Base-by-base conservation (phyloP, 768 basidiomycete species). In the Collybia mongolica region DNA sequence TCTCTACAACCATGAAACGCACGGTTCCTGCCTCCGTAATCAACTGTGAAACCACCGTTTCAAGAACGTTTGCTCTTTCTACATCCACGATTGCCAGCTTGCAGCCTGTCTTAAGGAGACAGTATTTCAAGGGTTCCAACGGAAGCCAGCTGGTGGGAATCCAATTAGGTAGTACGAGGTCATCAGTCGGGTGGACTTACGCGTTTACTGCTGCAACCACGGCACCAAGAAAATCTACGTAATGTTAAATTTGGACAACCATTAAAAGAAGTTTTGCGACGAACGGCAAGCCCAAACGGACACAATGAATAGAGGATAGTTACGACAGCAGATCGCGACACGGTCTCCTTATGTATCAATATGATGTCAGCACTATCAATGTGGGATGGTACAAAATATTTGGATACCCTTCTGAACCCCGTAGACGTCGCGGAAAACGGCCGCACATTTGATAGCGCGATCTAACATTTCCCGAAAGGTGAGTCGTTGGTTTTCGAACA, bases 211-310 rank as follows among this genome's bases (percentile, higher is more conserved):
- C 64, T 5, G 77, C 76, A 14, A 71, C 62, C 2, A 81, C 71
- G 1, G 75, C 80, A 11, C 81, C 81, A 41, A 82, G 66, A 12
- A 77, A 61, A 51, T 72, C 72, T 73, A 36, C 5, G 26, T 18
- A 44, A 22, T 20, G 22, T 15, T 24, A 19, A 20, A 19, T 59
- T 37, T 40, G 29, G 32, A 15, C 15, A 35, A 38, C 12, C 15
- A 24, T 17, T 20, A 42, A 11, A 24, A 41, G 19, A 36, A 35
- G 11, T 26, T 36, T 32, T 36, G 12, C 41, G 3, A 67, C 68
- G 59, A 39, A 65, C 77, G 74, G 53, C 71, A 72, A 8, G 78
- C 81, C 75, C 73, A 81, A 55, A 77, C 80, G 2, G 67, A 65
- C 37, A 73, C 63, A 7, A 78, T 48, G 54, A 69, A 79, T 35